Conservation (phyloP, 805 yeast species). For the Starmera dryadoides region DNA sequence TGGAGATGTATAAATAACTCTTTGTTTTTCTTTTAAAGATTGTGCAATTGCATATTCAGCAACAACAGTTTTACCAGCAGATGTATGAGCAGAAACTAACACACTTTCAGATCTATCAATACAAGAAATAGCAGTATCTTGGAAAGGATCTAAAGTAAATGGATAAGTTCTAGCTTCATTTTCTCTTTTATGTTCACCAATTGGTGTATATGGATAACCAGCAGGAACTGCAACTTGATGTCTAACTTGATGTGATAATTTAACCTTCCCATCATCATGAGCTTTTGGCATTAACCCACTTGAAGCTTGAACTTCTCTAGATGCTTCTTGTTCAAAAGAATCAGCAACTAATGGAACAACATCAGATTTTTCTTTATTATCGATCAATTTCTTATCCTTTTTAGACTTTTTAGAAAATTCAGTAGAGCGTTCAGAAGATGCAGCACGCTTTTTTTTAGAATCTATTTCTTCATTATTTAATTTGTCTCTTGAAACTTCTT, state of each 20-base stretch:
- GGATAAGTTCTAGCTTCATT: constrained; percentile 88
- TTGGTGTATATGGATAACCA: constrained; percentile 79
- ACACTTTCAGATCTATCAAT: constrained; percentile 93
- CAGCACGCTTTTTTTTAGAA: constrained; percentile 14
- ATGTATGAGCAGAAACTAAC: constrained; percentile 93
- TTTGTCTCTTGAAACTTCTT: constrained; percentile 3
- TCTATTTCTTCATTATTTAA: constrained; percentile 9
- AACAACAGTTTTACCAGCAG: constrained; percentile 96
- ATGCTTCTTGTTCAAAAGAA: constrained; percentile 81
- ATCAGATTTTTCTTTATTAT: constrained; percentile 35
- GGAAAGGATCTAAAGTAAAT: constrained; percentile 92
- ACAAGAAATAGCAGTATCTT: constrained; percentile 93
- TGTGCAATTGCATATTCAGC: constrained; percentile 97
- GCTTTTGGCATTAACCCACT: constrained; percentile 51
- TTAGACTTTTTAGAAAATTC: constrained; percentile 9
- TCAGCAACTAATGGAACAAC: constrained; percentile 77
- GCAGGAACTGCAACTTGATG: constrained; percentile 98
- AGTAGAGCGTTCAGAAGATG: constrained; percentile 10
- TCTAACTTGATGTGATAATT: constrained; percentile 86
- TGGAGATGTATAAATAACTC: constrained; percentile 94
- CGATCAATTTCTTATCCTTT: constrained; percentile 24
- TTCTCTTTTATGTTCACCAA: constrained; percentile 74
- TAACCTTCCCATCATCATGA: constrained; percentile 45
- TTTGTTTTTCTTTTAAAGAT: constrained; percentile 81
- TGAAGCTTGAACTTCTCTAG: constrained; percentile 81